Evolutionary conservation across 2,329 filamentous ascomycete genomes (phyloP), one percentile per base, ranked within the genome.

Genomic region (Gyromitra esculenta): DNA sequence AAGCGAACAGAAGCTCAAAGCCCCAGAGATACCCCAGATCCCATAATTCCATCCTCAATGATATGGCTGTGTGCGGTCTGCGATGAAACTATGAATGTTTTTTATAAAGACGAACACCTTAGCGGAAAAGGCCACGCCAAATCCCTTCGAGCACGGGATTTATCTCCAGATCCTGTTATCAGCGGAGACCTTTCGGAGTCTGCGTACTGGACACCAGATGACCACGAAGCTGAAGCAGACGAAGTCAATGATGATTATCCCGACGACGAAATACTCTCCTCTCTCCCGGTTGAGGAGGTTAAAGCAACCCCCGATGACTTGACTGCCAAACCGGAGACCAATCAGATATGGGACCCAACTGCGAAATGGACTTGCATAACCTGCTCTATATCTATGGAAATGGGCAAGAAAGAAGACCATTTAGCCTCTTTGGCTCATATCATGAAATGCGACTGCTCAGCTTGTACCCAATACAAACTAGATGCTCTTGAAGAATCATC

Each of bases 61-160:
- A 52, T 11, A 41, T 70, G 67, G 67, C 41, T 13, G 18, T 70
- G 67, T 43, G 35, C n/a, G 3, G 52, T 59, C 5, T 70, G 67
- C 7, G 56, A 70, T 25, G 67, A 70, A 70, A 31, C 67, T 6
- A 70, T 70, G 67, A 62, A 31, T 4, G 18, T 70, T 6, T 70
- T 70, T 18, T 31, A 52, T 2, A 62, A 41, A 8, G 41, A 52
- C 18, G 43, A 43, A 1, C 67, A 70, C n/a, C 43, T 62, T n/a
- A n/a, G 41, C 3, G 35, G 67, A 1, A 70, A 62, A 52, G 15
- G 11, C 9, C 67, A 70, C 18, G n/a, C 18, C 5, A 62, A 41
- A 52, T 31, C 13, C n/a, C 52, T 59, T 21, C 65, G 39, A n/a
- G 15, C 21, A 1, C 65, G 41, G 13, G 52, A 50, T 13, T 57